phyloP scores from a whole-genome alignment of 2,329 filamentous ascomycete species.

The Emergomyces orientalis region DNA sequence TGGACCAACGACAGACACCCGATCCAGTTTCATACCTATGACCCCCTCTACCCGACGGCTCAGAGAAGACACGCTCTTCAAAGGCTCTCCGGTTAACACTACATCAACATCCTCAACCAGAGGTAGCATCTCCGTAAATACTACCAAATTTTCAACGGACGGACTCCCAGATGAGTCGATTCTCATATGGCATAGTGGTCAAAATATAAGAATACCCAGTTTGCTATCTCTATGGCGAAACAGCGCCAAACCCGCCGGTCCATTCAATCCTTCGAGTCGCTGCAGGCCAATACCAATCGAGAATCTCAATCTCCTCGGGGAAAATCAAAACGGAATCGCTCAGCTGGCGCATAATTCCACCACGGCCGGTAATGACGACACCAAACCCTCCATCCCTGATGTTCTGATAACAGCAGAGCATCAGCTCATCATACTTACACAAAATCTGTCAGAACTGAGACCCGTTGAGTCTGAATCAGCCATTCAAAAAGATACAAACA shows the following conservation, averaged over 20 bases:
- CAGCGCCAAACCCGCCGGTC: slow-evolving; percentile 29
- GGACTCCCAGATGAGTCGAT: slow-evolving; percentile 36
- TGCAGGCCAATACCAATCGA: slow-evolving; percentile 32
- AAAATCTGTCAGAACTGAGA: slow-evolving; percentile 22
- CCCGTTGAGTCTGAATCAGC: slow-evolving; percentile 13
- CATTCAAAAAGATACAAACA: slow-evolving; percentile 5
- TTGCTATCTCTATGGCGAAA: slow-evolving; percentile 38
- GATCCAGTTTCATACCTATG: slow-evolving; percentile 36
- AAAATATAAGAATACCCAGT: slow-evolving; percentile 36
- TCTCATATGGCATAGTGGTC: slow-evolving; percentile 35
- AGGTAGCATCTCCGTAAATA: slow-evolving; percentile 36
- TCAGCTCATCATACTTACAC: slow-evolving; percentile 32
- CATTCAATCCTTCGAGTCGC: slow-evolving; percentile 32
- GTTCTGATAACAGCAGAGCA: slow-evolving; percentile 35
- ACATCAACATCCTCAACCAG: slow-evolving; percentile 24
- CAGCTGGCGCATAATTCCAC: slow-evolving; percentile 27
- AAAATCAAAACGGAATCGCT: slow-evolving; percentile 31
- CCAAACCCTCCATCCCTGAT: slow-evolving; percentile 19
- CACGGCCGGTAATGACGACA: slow-evolving; percentile 18
- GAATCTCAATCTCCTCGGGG: slow-evolving; percentile 33
- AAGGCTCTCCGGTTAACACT: slow-evolving; percentile 26
- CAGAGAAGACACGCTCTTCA: slow-evolving; percentile 37
- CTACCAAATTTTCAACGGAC: slow-evolving; percentile 29
- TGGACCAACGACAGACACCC: slow-evolving; percentile 22
- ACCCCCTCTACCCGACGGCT: slow-evolving; percentile 41